Evolutionary conservation across 345 rosid genomes (phyloP), one percentile per base, ranked within the genome.

Genomic region (Citrus sp.): DNA sequence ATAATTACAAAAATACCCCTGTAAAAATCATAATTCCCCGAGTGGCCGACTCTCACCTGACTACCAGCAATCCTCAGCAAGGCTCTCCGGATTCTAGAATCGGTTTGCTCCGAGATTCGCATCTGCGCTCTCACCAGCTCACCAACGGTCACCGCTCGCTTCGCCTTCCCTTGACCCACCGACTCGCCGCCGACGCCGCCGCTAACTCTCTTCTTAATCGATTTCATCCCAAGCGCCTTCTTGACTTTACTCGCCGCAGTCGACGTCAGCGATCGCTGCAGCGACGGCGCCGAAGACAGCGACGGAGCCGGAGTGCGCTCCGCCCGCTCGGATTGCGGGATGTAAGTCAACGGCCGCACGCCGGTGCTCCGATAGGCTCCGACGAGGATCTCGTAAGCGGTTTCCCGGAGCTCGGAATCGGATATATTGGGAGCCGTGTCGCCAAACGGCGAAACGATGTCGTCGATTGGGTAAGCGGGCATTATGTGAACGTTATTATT

Each of bases 341-440:
- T 86, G 86, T 80, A 92, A 49, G 92, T 87, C 82, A 96, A 86
- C 28, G 97, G 93, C 72, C 90, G 91, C 37, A 88, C 91, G 2
- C 90, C 88, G 72, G 97, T 77, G 76, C 84, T 90, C 81, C 99
- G 92, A 80, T 92, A 90, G 7, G 91, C 90, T 38, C 87, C 89
- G 21, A 92, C 89, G 82, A 94, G 88, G 87, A 96, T 89, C 94
- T 96, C 99, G 82, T 92, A 96, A 77, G 98, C 95, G 14, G 95
- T 87, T 79, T 92, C 88, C 35, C 97, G 93, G 75, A 96, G 95
- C 85, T 96, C 99, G 40, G 87, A 75, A 61, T 90, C 91, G 18
- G 98, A 81, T 69, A 96, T 83, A 24, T 73, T 80, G 21, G 87
- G 76, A 7, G 86, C 79, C 59, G 85, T 87, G 4, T 90, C 85